Base-by-base conservation (phyloP, 768 basidiomycete genomes). In the Udeniomyces megalosporus region DNA sequence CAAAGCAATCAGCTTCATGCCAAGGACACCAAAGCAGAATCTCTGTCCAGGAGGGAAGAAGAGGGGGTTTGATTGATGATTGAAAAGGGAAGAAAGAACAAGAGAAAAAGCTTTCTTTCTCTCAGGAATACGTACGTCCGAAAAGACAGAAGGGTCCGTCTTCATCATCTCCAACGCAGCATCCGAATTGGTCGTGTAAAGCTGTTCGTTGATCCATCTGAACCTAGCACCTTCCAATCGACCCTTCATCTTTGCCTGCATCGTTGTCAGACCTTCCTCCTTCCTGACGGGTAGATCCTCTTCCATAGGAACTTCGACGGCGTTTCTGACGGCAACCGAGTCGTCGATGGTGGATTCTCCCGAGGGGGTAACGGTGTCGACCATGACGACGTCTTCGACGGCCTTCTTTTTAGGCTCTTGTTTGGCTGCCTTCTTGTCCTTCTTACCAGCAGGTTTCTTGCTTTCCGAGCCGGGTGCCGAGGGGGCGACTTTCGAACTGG, bases 231-330 rank as follows among this genome's bases (percentile, higher is more conserved):
- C 63, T 48, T 58, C 63, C 31, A 64, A 28, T 26, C 57, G 58
- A 14, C 47, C 46, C 58, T 64, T 64, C 63, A 64, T 64, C 63
- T 64, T 64, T 12, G 52, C 48, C 63, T 64, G 63, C 63, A 64
- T 64, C 12, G 63, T 49, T 44, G 63, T 64, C 38, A 64, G 45
- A 4, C 47, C 55, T 24, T 42, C 52, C 51, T 61, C 52, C 31
- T 52, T 53, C 44, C 44, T 44, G 2, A 34, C 60, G 6, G 52
- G 31, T 4, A 53, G 24, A 47, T 52, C 51, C 45, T 61, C 60
- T 11, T 61, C 60, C 11, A 45, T 28, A 20, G 32, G 44, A 31
- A 55, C 45, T 29, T 52, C 60, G 29, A 61, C 60, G 10, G 50
- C 52, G 29, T 61, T 61, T 8, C 52, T 38, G n/a, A 12, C 20